A percentile compares a stretch with the other conserved stretches of the same genome.
phyloP scores from a whole-genome alignment of 805 yeast species.

The Cyberlindnera mississippiensis region DNA sequence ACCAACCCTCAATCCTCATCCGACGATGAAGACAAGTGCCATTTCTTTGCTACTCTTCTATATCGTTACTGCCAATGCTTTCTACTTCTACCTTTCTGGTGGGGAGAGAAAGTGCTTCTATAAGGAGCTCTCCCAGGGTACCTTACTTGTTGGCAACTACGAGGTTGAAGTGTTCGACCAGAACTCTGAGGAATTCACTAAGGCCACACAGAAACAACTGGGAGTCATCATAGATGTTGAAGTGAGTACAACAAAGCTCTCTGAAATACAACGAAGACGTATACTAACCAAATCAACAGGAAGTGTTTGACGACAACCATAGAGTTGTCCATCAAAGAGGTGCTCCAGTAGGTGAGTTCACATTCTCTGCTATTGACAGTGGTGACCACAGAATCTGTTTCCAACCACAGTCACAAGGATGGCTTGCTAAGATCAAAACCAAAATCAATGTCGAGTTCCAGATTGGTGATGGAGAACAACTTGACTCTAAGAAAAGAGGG shows the following conservation, averaged over 20 bases:
- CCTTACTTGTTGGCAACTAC: constrained; percentile 47
- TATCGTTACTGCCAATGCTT: constrained; percentile 31
- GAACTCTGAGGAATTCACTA: constrained; percentile 31
- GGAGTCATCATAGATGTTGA: constrained; percentile 44
- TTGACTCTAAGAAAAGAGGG: constrained; percentile 64
- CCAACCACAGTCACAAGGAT: constrained; percentile 48
- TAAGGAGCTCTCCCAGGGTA: constrained; percentile 48
- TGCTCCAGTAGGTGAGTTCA: constrained; percentile 60
- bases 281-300: constrained; percentile 27
- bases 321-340: constrained; percentile 70
- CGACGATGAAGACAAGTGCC: constrained; percentile 16
- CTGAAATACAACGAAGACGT: too few species aligned
- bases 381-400: constrained; percentile 81
- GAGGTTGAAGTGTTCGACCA: constrained; percentile 43
- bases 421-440: constrained; percentile 57
- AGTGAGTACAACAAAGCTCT: constrained; percentile 9
- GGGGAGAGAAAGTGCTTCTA: constrained; percentile 53
- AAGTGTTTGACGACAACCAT: constrained; percentile 74
- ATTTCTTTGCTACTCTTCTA: constrained; percentile 17
- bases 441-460: constrained; percentile 61
- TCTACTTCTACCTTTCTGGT: constrained; percentile 50
- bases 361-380: constrained; percentile 67
- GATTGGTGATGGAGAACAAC: constrained; percentile 59
- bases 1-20: neutral
- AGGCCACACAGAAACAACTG: constrained; percentile 32